These are phyloP conservation scores for Neurospora sp. DNA, from an alignment of 495 filamentous ascomycete genomes.

Conservation along the genomic window DNA sequence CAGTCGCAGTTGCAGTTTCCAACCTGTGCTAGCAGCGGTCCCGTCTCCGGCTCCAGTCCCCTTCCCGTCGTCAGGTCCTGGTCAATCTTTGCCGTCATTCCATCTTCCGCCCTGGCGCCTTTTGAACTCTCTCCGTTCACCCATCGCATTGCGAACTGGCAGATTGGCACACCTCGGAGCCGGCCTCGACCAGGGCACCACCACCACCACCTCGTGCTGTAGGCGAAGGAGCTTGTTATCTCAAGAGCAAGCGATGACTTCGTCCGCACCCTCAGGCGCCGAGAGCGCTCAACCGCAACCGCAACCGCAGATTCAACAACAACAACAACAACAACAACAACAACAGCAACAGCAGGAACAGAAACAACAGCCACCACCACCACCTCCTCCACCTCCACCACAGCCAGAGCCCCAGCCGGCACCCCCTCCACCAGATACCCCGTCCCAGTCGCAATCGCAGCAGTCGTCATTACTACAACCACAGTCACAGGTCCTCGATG, in stretches of 20 bases:
- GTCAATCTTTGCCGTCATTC: not conserved
- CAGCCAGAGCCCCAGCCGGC: not conserved
- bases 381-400: not conserved
- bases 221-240: constrained; percentile 28
- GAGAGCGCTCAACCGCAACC: constrained; percentile 1
- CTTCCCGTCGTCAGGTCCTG: not conserved
- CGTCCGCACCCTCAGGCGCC: constrained; percentile 19
- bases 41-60: not conserved
- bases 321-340: not conserved
- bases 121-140: not conserved
- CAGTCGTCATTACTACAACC: not conserved
- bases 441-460: not conserved
- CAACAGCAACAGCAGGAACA: not conserved
- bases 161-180: not conserved
- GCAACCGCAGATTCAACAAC: not conserved
- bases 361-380: not conserved
- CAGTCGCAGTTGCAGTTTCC: not conserved
- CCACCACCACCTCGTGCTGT: not conserved
- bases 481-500: not conserved
- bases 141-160: not conserved
- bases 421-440: not conserved
- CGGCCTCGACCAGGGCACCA: constrained; percentile 4
- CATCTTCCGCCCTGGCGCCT: not conserved
- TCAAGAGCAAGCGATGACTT: constrained; percentile 26
- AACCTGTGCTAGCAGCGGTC: not conserved